phyloP scores from a whole-genome alignment of 2,329 filamentous ascomycete species.

The Colletotrichum eleusines region DNA sequence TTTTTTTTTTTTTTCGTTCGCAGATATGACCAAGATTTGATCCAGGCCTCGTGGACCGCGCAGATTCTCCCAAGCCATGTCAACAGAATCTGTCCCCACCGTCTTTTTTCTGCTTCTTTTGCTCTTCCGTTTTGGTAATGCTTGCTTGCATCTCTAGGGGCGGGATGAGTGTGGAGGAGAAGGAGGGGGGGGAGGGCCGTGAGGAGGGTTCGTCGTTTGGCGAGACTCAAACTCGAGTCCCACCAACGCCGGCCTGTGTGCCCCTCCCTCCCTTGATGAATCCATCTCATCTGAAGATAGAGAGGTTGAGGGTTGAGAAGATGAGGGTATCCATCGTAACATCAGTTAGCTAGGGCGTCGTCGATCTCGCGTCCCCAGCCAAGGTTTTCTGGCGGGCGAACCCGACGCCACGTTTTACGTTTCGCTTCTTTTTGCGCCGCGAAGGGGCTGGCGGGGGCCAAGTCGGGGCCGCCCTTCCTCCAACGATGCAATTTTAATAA shows the following conservation, averaged over 20 bases:
- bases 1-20: conserved; percentile 2
- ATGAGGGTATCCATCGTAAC: neutral
- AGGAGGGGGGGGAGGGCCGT: neutral
- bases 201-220: conserved; percentile 1
- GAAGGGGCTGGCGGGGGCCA: neutral
- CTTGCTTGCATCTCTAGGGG: neutral
- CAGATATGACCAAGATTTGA: neutral
- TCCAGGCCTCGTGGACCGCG: conserved; percentile 3
- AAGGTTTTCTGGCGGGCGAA: neutral
- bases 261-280: neutral
- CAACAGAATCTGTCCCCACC: neutral
- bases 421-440: neutral
- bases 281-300: neutral
- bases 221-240: neutral
- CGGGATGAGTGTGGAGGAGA: neutral
- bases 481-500: neutral
- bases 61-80: conserved; percentile 11
- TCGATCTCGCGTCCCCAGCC: neutral
- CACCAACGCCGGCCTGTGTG: neutral
- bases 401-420: neutral
- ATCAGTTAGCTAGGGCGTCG: neutral
- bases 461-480: neutral
- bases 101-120: neutral
- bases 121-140: neutral
- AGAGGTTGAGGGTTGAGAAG: no score